Evolutionary conservation across 805 yeast genomes (phyloP).

Genomic region (Wickerhamiella musiphila): DNA sequence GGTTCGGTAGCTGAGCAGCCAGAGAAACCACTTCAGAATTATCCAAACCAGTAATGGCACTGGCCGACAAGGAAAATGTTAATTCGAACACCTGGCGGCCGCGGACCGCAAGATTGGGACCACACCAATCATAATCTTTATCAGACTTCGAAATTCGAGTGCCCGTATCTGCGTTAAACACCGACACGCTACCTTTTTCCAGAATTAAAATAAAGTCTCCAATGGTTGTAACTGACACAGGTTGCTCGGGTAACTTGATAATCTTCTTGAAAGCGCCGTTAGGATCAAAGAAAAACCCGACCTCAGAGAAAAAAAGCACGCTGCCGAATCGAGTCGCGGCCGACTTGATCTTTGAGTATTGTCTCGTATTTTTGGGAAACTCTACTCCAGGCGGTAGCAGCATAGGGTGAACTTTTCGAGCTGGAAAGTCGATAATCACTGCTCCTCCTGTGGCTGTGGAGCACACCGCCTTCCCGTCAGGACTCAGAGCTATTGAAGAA

Average conservation of each 20-base stretch:
- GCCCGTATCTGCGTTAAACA: conserved; percentile 25
- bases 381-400: neutral
- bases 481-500: neutral
- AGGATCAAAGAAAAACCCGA: neutral
- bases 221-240: neutral
- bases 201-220: conserved; percentile 23
- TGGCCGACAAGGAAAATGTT: neutral
- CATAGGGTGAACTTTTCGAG: neutral
- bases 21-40: neutral
- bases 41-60: neutral
- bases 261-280: neutral
- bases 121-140: neutral
- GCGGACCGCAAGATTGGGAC: neutral
- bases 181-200: conserved; percentile 20
- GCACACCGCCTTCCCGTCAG: neutral
- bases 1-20: neutral
- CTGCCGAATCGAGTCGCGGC: neutral
- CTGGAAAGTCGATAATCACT: conserved; percentile 1
- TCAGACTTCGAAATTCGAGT: conserved; percentile 19
- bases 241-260: neutral
- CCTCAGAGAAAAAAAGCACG: neutral
- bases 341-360: neutral
- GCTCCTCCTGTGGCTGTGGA: neutral
- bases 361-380: neutral
- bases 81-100: neutral